Conservation (phyloP, 257 asterid species). For the Jaltomata sinuosa region DNA sequence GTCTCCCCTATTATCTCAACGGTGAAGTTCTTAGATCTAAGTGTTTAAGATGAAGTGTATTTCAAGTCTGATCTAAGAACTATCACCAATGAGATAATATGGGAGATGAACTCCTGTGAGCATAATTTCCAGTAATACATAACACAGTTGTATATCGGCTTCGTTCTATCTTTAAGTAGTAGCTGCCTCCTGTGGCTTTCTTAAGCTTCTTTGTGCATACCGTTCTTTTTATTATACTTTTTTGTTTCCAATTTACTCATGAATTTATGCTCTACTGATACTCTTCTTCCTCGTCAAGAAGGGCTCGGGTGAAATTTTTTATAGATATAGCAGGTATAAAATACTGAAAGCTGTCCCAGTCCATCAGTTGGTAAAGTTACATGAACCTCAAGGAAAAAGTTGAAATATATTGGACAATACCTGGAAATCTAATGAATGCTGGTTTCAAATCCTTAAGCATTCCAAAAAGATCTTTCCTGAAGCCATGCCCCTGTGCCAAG, state of each 20-base stretch:
- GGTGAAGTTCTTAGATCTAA: neutral
- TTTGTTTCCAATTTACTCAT: neutral
- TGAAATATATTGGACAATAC: conserved; percentile 19
- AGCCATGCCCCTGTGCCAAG: conserved; percentile 82
- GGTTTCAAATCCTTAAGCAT: conserved; percentile 70
- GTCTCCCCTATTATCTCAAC: neutral
- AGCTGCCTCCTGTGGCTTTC: neutral
- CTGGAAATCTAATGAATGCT: conserved; percentile 88
- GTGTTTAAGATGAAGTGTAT: neutral
- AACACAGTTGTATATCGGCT: neutral
- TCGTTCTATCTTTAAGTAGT: neutral
- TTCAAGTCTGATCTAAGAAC: neutral
- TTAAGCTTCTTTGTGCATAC: neutral
- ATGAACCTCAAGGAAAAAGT: neutral
- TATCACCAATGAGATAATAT: neutral
- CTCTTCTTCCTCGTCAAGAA: neutral
- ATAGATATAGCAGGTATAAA: neutral
- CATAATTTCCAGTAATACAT: neutral
- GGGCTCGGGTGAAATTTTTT: neutral
- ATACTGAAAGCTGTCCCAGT: neutral
- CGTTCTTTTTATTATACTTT: neutral
- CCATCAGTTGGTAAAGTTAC: neutral
- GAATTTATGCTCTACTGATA: neutral
- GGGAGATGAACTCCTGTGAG: neutral
- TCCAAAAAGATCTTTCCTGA: conserved; percentile 76